Evolutionary conservation across 2,329 filamentous ascomycete species (phyloP).

Genomic region (Xylaria sp.): DNA sequence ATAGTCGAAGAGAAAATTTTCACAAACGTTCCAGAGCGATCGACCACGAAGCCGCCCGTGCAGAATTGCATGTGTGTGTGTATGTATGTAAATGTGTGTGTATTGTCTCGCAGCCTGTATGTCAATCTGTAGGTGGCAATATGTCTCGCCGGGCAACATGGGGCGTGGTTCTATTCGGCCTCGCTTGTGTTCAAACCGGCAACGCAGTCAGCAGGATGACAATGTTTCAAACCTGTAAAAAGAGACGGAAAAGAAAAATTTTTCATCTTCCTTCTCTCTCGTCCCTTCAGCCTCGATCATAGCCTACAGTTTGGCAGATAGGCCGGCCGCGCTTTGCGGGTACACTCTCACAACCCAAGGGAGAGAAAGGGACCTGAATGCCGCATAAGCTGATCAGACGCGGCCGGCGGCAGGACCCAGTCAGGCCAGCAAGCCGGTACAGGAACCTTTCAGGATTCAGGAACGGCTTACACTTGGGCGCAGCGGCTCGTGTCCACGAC

Average conservation of each 20-base stretch:
- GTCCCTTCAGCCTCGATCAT: constrained; percentile 27
- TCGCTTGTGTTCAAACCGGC: constrained; percentile 22
- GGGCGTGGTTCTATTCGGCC: constrained; percentile 23
- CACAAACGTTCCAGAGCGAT: constrained; percentile 25
- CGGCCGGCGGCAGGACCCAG: neutral
- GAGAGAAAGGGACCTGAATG: no score
- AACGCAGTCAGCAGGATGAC: constrained; percentile 20
- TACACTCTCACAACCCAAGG: no score
- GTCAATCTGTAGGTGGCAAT: no score
- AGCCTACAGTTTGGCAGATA: constrained; percentile 8
- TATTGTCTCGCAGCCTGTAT: constrained; percentile 23
- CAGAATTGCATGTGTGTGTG: no score
- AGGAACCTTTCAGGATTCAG: neutral
- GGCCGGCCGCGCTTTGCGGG: no score
- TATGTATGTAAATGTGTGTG: no score
- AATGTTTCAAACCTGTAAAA: constrained; percentile 32
- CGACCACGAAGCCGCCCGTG: constrained; percentile 12
- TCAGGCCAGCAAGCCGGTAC: neutral
- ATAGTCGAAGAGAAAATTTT: constrained; percentile 22
- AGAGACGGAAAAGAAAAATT: constrained; percentile 17
- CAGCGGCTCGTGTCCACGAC: neutral
- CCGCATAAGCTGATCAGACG: neutral
- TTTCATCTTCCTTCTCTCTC: constrained; percentile 16
- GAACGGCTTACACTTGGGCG: neutral
- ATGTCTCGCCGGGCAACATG: constrained; percentile 17